Evolutionary conservation across 176 grass and related monocot species (phyloP).

Genomic region (Cocos nucifera): DNA sequence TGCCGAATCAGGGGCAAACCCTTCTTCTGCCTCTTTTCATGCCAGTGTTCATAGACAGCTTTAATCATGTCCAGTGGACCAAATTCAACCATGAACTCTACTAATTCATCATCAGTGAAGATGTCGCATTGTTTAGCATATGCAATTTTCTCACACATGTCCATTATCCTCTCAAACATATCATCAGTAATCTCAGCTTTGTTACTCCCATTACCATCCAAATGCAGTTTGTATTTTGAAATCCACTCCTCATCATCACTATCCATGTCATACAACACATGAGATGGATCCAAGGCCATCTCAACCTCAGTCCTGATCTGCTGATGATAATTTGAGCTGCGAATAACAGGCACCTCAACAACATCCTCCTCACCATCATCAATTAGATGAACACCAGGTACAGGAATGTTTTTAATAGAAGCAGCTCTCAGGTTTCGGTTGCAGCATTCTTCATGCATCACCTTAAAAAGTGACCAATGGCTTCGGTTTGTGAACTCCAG

Average conservation of each 20-base stretch:
- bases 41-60: constrained; percentile 62
- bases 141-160: constrained; percentile 87
- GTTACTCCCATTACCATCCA: constrained; percentile 10
- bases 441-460: constrained; percentile 88
- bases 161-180: constrained; percentile 77
- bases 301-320: constrained; percentile 74
- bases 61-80: constrained; percentile 39
- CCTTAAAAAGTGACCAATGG: constrained; percentile 89
- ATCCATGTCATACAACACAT: constrained; percentile 88
- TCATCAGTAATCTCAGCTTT: constrained; percentile 44
- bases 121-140: constrained; percentile 49
- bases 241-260: constrained; percentile 92
- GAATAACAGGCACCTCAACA: constrained; percentile 31
- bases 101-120: constrained; percentile 62
- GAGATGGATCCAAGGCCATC: constrained; percentile 67
- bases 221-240: constrained; percentile 26
- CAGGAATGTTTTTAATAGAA: constrained; percentile 91
- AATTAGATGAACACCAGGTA: constrained; percentile 62
- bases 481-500: constrained; percentile 83
- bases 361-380: constrained; percentile 26
- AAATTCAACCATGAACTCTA: constrained; percentile 52
- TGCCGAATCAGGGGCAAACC: constrained; percentile 71
- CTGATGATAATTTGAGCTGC: constrained; percentile 43
- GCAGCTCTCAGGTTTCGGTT: constrained; percentile 73
- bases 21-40: constrained; percentile 70